Evolutionary conservation across 2,329 filamentous ascomycete species (phyloP).

Genomic region (Talaromyces piceae): DNA sequence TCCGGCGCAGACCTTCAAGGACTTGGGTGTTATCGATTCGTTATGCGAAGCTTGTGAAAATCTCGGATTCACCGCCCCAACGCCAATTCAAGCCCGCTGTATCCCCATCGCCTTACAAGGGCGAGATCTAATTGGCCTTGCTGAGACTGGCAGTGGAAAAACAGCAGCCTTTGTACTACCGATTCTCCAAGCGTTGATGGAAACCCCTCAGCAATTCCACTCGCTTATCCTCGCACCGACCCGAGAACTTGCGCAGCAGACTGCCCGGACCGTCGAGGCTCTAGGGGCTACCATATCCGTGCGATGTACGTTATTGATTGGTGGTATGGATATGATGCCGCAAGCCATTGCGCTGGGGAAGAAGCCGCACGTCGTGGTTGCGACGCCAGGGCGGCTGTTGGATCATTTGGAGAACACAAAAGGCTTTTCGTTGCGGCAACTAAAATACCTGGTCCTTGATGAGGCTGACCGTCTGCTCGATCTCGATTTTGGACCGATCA

Average conservation of each 20-base stretch:
- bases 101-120: constrained; percentile 74
- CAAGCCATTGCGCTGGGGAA: constrained; percentile 90
- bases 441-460: constrained; percentile 90
- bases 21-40: constrained; percentile 69
- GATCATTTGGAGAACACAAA: constrained; percentile 96
- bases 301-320: constrained; percentile 76
- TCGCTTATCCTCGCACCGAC: constrained; percentile 86
- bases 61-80: constrained; percentile 76
- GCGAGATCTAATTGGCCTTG: constrained; percentile 84
- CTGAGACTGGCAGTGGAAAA: constrained; percentile 93
- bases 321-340: constrained; percentile 91
- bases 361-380: constrained; percentile 88
- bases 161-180: constrained; percentile 91
- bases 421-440: constrained; percentile 72
- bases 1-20: constrained; percentile 41
- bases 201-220: constrained; percentile 77
- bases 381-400: constrained; percentile 78
- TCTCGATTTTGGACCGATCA: constrained; percentile 83
- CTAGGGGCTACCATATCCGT: constrained; percentile 80
- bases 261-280: constrained; percentile 77
- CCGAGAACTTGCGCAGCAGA: constrained; percentile 87
- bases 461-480: constrained; percentile 89
- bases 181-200: constrained; percentile 82
- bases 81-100: constrained; percentile 77
- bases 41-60: constrained; percentile 80